Percentiles rank a stretch among this genome's conserved stretches.
These are phyloP conservation scores for Sugiyamaella pinicola DNA, from an alignment of 1,139 yeast genomes.

Conservation along the genomic window DNA sequence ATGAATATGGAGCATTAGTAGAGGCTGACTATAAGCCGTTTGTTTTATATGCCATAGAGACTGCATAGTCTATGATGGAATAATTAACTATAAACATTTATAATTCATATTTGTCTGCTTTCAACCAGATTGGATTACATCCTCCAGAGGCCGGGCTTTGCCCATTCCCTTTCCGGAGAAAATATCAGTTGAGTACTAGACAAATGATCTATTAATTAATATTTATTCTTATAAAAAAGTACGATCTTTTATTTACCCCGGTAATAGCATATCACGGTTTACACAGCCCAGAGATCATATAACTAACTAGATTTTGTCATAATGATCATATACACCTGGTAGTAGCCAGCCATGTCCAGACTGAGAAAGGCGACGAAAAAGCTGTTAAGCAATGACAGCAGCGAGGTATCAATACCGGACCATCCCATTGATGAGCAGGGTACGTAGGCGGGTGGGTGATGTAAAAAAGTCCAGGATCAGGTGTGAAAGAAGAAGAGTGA, in stretches of 20 bases:
- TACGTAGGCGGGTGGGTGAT: slow-evolving; percentile 8
- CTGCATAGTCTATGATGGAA: slow-evolving; percentile 27
- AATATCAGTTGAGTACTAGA: no score
- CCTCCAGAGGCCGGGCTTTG: no score
- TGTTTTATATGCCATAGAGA: slow-evolving; percentile 67
- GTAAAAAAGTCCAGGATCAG: no score
- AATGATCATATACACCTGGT: neutral
- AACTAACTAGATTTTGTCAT: no score
- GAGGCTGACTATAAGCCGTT: slow-evolving; percentile 96
- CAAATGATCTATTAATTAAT: no score
- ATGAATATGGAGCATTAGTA: slow-evolving; percentile 87
- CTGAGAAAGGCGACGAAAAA: slow-evolving; percentile 33
- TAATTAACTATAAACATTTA: neutral
- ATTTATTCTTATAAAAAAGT: no score
- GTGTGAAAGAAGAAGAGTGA: neutral
- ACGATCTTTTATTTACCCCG: no score
- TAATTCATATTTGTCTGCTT: no score
- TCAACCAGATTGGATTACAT: no score
- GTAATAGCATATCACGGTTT: no score
- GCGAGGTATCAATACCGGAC: slow-evolving; percentile 26
- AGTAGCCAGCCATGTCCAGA: slow-evolving; percentile 29
- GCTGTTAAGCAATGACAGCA: slow-evolving; percentile 24
- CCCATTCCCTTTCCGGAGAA: no score
- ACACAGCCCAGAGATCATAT: no score
- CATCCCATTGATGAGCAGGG: slow-evolving; percentile 33